Base-by-base conservation (phyloP, 2,329 filamentous ascomycete species). In the Exophiala alcalophila region DNA sequence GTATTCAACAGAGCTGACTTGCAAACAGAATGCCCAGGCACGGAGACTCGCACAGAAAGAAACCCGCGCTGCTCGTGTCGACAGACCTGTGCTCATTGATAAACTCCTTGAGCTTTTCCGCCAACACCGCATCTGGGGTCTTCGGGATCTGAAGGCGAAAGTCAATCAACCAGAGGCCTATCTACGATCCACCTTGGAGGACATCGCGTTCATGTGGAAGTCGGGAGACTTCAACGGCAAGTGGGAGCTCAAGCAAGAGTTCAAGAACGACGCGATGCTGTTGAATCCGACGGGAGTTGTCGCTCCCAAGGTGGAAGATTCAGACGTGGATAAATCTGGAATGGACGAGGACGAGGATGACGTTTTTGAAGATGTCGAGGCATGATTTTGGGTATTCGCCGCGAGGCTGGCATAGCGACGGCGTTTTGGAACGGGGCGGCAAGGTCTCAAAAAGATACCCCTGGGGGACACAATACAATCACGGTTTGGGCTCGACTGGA, bases 101-200 rank as follows among this genome's bases (percentile, higher is more conserved):
- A 77, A 80, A 52, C 81, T 98, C 49, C 89, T 91, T 71, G 70
- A 77, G 34, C 84, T 83, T 61, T 98, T 96, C 79, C 79, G 83
- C 43, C 73, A 84, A 58, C 94, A 85, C 73, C 81, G 83, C 57
- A 97, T 92, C 66, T 98, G 91, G 90, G 82, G 85, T n/a, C 86
- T 97, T 74, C 90, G 87, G 60, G 80, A 84, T 4, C 77, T 98
- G 55, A 87, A 88, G 52, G 74, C 80, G 36, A 72, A 77, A 48
- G 78, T 94, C 26, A 78, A 83, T 47, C 92, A 98, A 67, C 92
- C 92, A 1, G 92, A 97, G 62, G 82, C 84, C n/a, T 97, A 90
- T 64, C 78, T 98, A 49, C 88, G 91, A 40, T 80, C 92, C 61
- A 84, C 83, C 1, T 69, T 98, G 54, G 84, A 90, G 9, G 50